Percentiles rank a stretch among this genome's conserved stretches.
Evolutionary conservation across 140 eudicot genomes (phyloP).

Genomic region (Cichorium intybus): DNA sequence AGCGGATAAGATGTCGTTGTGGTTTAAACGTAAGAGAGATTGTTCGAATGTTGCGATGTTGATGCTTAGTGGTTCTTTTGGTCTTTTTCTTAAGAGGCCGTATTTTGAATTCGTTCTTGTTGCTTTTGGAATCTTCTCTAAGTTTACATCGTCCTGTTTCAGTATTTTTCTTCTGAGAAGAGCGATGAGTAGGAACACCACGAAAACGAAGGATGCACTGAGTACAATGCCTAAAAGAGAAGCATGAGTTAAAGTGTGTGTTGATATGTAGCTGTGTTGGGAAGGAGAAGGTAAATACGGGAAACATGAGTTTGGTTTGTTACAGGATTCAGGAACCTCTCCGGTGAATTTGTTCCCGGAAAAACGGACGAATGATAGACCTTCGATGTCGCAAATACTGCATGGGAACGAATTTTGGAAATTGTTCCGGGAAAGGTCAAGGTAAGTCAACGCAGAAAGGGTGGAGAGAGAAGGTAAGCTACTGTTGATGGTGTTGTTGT

Average conservation of each 20-base stretch:
- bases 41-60: constrained; percentile 91
- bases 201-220: constrained; percentile 33
- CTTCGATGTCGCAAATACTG: constrained; percentile 60
- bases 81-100: constrained; percentile 53
- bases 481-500: constrained; percentile 70
- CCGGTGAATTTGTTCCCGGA: constrained; percentile 60
- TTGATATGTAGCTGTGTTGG: constrained; percentile 19
- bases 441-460: constrained; percentile 71
- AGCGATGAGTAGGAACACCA: constrained; percentile 43
- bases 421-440: constrained; percentile 68
- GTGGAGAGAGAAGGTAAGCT: constrained; percentile 52
- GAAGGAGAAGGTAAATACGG: constrained; percentile 33
- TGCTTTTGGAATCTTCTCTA: constrained; percentile 33
- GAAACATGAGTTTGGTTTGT: constrained; percentile 39
- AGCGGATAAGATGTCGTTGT: constrained; percentile 70
- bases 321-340: constrained; percentile 59
- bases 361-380: constrained; percentile 53
- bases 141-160: constrained; percentile 30
- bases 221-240: constrained; percentile 50
- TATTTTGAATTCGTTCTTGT: constrained; percentile 43
- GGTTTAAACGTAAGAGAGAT: constrained; percentile 53
- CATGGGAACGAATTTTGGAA: constrained; percentile 60
- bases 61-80: constrained; percentile 82
- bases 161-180: constrained; percentile 37
- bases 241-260: constrained; percentile 38